Conservation (phyloP, 2,329 filamentous ascomycete genomes). For the Zymoseptoria brevis region DNA sequence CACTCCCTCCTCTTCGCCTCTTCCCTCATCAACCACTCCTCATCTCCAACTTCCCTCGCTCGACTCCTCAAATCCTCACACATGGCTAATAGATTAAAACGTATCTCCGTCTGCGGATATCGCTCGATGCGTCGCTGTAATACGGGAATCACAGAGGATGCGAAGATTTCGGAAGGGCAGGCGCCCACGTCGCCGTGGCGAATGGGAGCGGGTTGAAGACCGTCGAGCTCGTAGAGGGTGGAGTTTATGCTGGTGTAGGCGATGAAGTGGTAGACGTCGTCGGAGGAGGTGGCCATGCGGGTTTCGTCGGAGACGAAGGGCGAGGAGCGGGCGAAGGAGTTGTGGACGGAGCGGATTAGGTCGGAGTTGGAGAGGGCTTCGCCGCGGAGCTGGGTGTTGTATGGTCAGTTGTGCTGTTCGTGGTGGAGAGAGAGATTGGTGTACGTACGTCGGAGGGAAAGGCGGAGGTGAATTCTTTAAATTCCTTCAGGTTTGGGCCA, state of each 20-base stretch:
- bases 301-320: slow-evolving; percentile 91
- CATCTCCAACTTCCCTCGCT: slow-evolving; percentile 74
- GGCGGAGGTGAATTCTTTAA: slow-evolving; percentile 79
- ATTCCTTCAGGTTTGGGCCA: slow-evolving; percentile 62
- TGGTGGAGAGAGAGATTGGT: neutral
- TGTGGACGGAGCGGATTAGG: slow-evolving; percentile 60
- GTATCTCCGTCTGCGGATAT: slow-evolving; percentile 80
- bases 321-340: slow-evolving; percentile 78
- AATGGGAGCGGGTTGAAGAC: slow-evolving; percentile 86
- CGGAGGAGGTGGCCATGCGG: slow-evolving; percentile 59
- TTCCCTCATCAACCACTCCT: slow-evolving; percentile 68
- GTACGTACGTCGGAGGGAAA: slow-evolving; percentile 55
- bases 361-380: slow-evolving; percentile 63
- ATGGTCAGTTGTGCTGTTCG: neutral
- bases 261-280: slow-evolving; percentile 96
- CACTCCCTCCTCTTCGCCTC: slow-evolving; percentile 76
- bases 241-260: slow-evolving; percentile 79
- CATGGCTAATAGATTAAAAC: slow-evolving; percentile 93
- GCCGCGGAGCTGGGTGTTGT: slow-evolving; percentile 49
- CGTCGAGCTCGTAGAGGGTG: slow-evolving; percentile 87
- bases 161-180: slow-evolving; percentile 65
- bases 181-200: slow-evolving; percentile 64
- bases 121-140: slow-evolving; percentile 73
- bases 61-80: slow-evolving; percentile 71
- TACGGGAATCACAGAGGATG: slow-evolving; percentile 75